Base-by-base conservation (phyloP, 2,329 filamentous ascomycete genomes). In the Botrytis tulipae region DNA sequence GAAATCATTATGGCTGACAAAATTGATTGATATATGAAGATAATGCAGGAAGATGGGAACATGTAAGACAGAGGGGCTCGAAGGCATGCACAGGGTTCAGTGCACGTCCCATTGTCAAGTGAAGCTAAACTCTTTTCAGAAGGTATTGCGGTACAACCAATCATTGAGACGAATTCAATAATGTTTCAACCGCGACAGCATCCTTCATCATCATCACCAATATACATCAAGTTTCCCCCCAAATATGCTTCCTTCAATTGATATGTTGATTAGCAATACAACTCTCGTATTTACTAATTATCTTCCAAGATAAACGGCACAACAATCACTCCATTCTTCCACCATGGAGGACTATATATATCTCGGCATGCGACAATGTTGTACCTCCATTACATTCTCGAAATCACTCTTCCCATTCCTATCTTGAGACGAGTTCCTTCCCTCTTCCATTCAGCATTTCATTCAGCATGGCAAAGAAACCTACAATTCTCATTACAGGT, bases 111-210 rank as follows among this genome's bases (percentile, higher is more conserved):
- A 29, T 18, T 57, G 5, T 29, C n/a, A 57, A 18, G 2, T 16
- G 37, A 62, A 40, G 60, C 60, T 62, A 63, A 44, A 63, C 40
- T 22, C 12, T 32, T 44, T 20, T 63, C 12, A 44, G 61, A 63
- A 63, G 61, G 61, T 44, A 63, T 20, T 29, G 40, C 61, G n/a
- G 29, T 46, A 32, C n/a, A 65, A 14, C 61, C 61, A 63, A 63
- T 57, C n/a, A 57, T 57, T 57, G 51, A 57, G n/a, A 57, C 51
- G 7, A 29, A 57, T 57, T 57, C 51, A 32, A 57, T 29, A 4
- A 32, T 57, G 16, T 57, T 29, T 57, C n/a, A 29, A 57, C 2
- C 14, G n/a, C 51, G n/a, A 29, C 51, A 32, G 51, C 51, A 57
- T 57, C 51, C 14, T 40, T 60, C 59, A 61, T 40, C 37, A 37